Evolutionary conservation across 805 yeast species (phyloP), one percentile per base, ranked within the genome.

Genomic region (Spathaspora girioi): DNA sequence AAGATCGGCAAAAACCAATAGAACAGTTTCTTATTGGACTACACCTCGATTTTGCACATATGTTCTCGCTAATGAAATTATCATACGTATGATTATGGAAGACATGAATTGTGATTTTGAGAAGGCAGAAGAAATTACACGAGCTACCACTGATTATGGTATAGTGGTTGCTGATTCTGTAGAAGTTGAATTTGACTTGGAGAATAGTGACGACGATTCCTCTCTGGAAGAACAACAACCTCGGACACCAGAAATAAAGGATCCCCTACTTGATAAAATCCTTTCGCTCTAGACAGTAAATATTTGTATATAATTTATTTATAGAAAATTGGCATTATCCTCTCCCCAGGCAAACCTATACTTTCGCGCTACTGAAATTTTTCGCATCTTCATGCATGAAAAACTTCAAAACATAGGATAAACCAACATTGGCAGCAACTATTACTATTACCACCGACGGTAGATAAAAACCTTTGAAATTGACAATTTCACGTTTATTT

Each of bases 1-100:
- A 5, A 49, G 53, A 26, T 56, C 63, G 43, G 51, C 48, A 3
- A 63, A 57, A 48, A 66, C 55, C 2, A 80, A 80, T 56, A 66
- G 69, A 18, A 80, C 83, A 1, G 63, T 86, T 7, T 66, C 69
- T 44, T 86, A 83, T 70, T 86, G 90, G 89, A 80, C 87, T 2
- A 57, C 71, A 1, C 73, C 75, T 19, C 78, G 79, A 49, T 87
- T 84, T 60, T 66, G 78, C 2, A 72, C 79, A 15, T 82, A 80
- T 58, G 83, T 86, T 1, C 63, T 87, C 20, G 83, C 88, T 7
- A 84, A 86, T 26, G 92, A 86, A 57, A 62, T 86, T 5, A 72
- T 83, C 3, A 66, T 81, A 6, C 66, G 82, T 29, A 58, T 84
- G 18, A 76, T 80, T 7, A 71, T 75, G 61, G 74, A 76, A 3